phyloP scores from a whole-genome alignment of 2,329 filamentous ascomycete genomes.

The Aspergillus pseudonomiae region DNA sequence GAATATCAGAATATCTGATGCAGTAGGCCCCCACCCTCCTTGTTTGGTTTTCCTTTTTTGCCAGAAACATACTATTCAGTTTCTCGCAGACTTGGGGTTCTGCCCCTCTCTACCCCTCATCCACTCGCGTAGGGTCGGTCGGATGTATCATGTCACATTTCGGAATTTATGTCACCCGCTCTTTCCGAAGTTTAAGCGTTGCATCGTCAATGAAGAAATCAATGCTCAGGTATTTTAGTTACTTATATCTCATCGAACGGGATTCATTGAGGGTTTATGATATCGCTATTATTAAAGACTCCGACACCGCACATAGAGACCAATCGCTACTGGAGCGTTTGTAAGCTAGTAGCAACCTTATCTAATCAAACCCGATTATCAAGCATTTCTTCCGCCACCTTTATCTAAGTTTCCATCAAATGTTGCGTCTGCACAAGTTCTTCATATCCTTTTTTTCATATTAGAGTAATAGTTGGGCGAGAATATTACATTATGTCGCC shows the following conservation, averaged over 20 bases:
- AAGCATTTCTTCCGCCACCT: constrained; percentile 34
- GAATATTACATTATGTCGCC: constrained; percentile 68
- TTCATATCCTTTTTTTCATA: background rate
- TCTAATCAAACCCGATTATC: constrained; percentile 29
- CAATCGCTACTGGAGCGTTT: constrained; percentile 34
- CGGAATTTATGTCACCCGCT: background rate
- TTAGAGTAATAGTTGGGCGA: background rate
- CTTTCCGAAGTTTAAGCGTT: background rate
- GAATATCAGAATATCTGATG: no score
- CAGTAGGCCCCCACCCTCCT: no score
- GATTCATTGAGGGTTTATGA: background rate
- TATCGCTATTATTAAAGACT: constrained; percentile 15
- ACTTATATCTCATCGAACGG: background rate
- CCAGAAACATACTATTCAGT: background rate
- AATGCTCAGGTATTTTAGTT: background rate
- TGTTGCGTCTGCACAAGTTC: background rate
- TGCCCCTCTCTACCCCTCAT: background rate
- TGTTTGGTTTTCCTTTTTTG: no score
- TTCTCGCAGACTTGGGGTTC: background rate
- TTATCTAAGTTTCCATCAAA: constrained; percentile 7
- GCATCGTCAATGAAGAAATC: background rate
- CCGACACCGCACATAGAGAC: constrained; percentile 25
- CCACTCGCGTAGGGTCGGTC: background rate
- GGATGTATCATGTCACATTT: background rate
- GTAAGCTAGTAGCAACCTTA: constrained; percentile 27